Base-by-base conservation (phyloP, 805 yeast genomes). In the Alloascoidea hylecoeti region DNA sequence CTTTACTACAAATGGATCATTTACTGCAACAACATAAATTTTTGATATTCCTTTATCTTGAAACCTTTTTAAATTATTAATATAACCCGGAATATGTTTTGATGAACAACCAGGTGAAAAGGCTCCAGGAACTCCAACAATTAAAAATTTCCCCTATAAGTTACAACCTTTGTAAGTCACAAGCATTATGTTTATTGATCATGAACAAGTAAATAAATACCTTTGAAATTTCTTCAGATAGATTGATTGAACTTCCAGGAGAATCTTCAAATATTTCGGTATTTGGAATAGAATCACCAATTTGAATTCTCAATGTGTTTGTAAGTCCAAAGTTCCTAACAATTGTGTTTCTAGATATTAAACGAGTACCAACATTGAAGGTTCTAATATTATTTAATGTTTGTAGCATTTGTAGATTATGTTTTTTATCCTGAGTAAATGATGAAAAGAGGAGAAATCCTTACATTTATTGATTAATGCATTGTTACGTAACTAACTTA, bases 1-100 rank as follows among this genome's bases (percentile, higher is more conserved):
- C 48, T 72, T 70, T 51, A 77, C 72, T 37, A 85, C 95, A 56
- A 86, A 86, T 2, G 92, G 70, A 53, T 86, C 96, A 57, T 86
- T 86, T 36, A 83, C 95, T 15, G 92, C 68, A 27, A 86, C 72
- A 34, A 86, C 72, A 49, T 66, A 74, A 38, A 85, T 56, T 35
- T 72, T 58, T 17, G 59, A 48, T 58, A 72, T 66, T n/a, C 95
- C 95, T 58, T 79, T 78, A 18, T 63, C 64, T 43, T 68, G 61
- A 50, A 85, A 71, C 23, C 68, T 63, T 4, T 64, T 52, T 41
- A 69, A 56, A 35, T 66, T 56, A 42, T 62, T 59, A 49, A 83
- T 50, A 56, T 69, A 83, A n/a, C 82, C 85, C 2, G 94, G 92
- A 36, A 82, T 68, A 50, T 78, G 88, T 18, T 66, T 55, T 17